A percentile compares a stretch with the other conserved stretches of the same genome.
Conservation (phyloP, 208 protist species). For the Acanthamoeba triangularis region DNA sequence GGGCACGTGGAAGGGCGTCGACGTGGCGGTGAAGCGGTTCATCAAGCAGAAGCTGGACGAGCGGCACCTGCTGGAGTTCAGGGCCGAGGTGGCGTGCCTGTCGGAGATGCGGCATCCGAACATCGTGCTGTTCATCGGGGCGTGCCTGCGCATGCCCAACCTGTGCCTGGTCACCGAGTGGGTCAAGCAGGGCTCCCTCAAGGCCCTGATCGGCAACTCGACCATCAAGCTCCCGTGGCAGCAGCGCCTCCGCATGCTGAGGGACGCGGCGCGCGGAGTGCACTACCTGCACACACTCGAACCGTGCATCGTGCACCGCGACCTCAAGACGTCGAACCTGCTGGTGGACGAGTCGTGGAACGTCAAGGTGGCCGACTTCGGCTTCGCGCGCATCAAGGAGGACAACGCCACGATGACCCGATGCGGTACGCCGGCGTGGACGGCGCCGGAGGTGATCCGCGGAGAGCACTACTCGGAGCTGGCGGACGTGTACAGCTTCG, state of each 20-base stretch:
- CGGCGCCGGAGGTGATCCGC: slow-evolving; percentile 51
- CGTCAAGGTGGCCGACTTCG: slow-evolving; percentile 65
- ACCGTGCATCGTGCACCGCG: slow-evolving; percentile 51
- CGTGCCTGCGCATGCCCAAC: slow-evolving; percentile 46
- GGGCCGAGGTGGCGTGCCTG: slow-evolving; percentile 26
- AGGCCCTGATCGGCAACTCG: not conserved
- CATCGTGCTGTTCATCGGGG: slow-evolving; percentile 55
- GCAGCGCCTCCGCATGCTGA: slow-evolving; percentile 3
- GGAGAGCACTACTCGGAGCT: slow-evolving; percentile 3
- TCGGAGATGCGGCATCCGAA: slow-evolving; percentile 60
- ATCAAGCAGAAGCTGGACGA: slow-evolving; percentile 70
- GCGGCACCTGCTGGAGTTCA: slow-evolving; percentile 33
- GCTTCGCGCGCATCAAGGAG: slow-evolving; percentile 48
- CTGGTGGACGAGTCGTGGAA: slow-evolving; percentile 57
- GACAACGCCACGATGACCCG: slow-evolving; percentile 39
- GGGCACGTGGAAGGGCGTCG: slow-evolving; percentile 56
- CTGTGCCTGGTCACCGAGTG: slow-evolving; percentile 63
- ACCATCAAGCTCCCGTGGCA: slow-evolving; percentile 39
- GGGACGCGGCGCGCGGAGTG: slow-evolving; percentile 6
- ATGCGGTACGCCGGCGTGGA: slow-evolving; percentile 19
- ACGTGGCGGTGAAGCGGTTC: slow-evolving; percentile 73
- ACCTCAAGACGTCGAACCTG: slow-evolving; percentile 61
- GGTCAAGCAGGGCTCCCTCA: slow-evolving; percentile 38
- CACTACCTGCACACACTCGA: slow-evolving; percentile 49
- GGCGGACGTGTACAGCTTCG: slow-evolving; percentile 56